phyloP scores from a whole-genome alignment of 495 filamentous ascomycete species.

The Lasiosphaeriaceae sp. region DNA sequence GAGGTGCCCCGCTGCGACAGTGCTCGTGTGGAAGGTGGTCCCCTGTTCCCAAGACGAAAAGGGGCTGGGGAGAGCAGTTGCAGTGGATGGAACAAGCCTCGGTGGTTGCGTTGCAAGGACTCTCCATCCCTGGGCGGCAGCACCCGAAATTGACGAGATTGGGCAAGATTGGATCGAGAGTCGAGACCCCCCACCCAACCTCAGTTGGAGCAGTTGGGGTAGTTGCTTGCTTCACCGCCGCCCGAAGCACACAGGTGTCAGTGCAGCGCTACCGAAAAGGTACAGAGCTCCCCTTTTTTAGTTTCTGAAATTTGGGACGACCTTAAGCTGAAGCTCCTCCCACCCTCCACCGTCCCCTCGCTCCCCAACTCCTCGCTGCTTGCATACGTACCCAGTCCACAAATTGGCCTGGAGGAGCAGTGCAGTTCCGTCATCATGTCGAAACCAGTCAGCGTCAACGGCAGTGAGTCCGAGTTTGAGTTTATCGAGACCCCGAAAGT shows the following conservation, averaged over 20 bases:
- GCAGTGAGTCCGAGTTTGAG: constrained; percentile 59
- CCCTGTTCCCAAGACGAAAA: no score
- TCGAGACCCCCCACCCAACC: neutral
- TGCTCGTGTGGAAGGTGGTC: no score
- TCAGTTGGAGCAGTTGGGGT: neutral
- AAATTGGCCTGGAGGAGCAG: constrained; percentile 18
- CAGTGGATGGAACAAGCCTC: neutral
- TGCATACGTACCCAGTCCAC: constrained; percentile 10
- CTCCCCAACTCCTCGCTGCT: constrained; percentile 15
- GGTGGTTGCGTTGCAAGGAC: neutral
- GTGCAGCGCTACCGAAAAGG: neutral
- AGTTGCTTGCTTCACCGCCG: neutral
- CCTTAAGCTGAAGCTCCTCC: no score
- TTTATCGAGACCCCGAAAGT: constrained; percentile 75
- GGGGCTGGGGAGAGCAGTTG: no score
- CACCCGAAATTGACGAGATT: neutral
- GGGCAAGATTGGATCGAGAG: no score
- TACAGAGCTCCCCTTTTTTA: constrained; percentile 6
- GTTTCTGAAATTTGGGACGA: neutral
- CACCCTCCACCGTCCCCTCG: constrained; percentile 15
- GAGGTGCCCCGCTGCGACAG: no score
- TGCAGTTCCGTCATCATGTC: constrained; percentile 28
- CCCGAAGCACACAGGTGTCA: no score
- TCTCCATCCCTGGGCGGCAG: no score
- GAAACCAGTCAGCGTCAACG: constrained; percentile 43